phyloP scores from a whole-genome alignment of 306 rosid genomes.

The Styphnolobium japonicum region DNA sequence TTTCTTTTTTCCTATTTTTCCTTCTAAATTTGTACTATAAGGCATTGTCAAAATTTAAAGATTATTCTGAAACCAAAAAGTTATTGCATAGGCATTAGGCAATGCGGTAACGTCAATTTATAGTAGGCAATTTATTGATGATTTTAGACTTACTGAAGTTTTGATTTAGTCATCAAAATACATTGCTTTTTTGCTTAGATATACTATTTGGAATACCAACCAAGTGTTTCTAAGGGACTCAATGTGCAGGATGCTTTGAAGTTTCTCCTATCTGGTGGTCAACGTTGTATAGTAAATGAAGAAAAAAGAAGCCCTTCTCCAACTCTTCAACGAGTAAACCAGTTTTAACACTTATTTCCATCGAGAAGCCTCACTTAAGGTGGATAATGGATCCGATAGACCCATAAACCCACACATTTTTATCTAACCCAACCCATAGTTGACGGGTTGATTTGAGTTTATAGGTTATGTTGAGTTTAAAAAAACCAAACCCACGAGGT shows the following conservation, averaged over 20 bases:
- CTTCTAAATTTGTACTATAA: background rate
- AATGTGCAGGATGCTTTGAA: slow-evolving; percentile 35
- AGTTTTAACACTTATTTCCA: slow-evolving; percentile 40
- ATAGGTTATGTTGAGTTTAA: no score
- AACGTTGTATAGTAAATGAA: slow-evolving; percentile 1
- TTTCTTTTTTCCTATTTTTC: background rate
- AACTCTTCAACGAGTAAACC: slow-evolving; percentile 39
- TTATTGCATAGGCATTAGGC: background rate
- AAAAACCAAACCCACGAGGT: no score
- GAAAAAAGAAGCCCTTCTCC: slow-evolving; percentile 30
- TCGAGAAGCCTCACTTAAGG: slow-evolving; percentile 42
- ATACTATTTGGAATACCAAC: background rate
- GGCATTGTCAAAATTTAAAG: background rate
- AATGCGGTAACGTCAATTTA: background rate
- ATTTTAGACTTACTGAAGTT: background rate
- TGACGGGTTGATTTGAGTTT: no score
- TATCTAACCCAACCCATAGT: no score
- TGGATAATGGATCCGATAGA: no score
- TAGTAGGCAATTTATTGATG: background rate
- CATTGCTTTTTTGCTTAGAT: background rate
- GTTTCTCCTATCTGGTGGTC: slow-evolving; percentile 1
- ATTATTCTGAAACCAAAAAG: background rate
- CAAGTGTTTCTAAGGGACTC: background rate
- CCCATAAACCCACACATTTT: no score
- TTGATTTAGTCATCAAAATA: background rate